phyloP scores from a whole-genome alignment of 2,329 filamentous ascomycete genomes.

The Nemania serpens region DNA sequence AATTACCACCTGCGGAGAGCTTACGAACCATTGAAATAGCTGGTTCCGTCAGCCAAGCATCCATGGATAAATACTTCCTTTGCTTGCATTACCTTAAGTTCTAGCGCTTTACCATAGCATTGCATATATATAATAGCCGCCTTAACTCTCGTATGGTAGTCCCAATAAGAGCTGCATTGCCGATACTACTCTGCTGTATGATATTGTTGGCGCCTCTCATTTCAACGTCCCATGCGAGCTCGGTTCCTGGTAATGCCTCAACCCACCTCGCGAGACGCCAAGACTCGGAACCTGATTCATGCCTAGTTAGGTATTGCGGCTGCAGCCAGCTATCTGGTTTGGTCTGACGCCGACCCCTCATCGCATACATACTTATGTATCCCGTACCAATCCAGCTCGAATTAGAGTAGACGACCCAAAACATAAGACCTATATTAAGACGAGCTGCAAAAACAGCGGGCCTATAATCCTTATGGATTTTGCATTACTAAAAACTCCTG shows the following conservation, averaged over 20 bases:
- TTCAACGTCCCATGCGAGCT: not conserved
- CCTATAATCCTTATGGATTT: not conserved
- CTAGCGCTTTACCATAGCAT: too few species aligned
- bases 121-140: too few species aligned
- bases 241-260: not conserved
- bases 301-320: not conserved
- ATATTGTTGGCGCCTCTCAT: not conserved
- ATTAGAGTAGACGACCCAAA: too few species aligned
- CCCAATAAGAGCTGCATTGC: not conserved
- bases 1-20: too few species aligned
- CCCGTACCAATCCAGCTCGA: too few species aligned
- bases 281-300: conserved; percentile 6
- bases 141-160: too few species aligned
- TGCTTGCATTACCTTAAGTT: too few species aligned
- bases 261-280: conserved; percentile 2
- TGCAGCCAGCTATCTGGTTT: not conserved
- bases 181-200: not conserved
- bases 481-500: conserved; percentile 12
- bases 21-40: too few species aligned
- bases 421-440: too few species aligned
- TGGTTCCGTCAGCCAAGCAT: too few species aligned
- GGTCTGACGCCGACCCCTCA: not conserved
- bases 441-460: too few species aligned
- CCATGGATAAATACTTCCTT: too few species aligned
- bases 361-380: not conserved